Percentiles rank a stretch among this genome's conserved stretches.
Evolutionary conservation across 1,284 basidiomycete species (phyloP).

Genomic region (Cutaneotrichosporon curvatum): DNA sequence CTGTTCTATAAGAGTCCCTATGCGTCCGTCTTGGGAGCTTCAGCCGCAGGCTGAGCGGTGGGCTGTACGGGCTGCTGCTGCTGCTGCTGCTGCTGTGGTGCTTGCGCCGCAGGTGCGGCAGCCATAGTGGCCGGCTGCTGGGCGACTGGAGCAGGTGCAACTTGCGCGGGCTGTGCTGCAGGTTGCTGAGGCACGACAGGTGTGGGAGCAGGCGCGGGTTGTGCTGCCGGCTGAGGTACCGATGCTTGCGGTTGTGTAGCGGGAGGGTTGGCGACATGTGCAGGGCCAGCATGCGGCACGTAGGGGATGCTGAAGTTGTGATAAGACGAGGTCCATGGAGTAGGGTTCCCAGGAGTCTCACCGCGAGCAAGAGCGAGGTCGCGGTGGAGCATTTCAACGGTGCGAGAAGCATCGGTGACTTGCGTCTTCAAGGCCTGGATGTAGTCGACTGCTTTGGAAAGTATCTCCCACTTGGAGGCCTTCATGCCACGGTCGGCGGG

Average conservation of each 20-base stretch:
- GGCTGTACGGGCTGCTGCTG: conserved; percentile 20
- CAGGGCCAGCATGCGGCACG: conserved; percentile 7
- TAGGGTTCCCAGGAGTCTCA: conserved; percentile 4
- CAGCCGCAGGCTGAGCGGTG: not conserved
- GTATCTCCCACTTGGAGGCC: conserved; percentile 60
- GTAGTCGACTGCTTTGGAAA: conserved; percentile 22
- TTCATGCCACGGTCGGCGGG: conserved; percentile 88
- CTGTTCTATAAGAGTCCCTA: too few species aligned
- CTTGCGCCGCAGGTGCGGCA: not conserved
- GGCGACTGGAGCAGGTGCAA: not conserved
- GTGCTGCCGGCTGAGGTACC: not conserved
- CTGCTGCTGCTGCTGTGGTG: not conserved
- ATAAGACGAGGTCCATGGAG: conserved; percentile 14
- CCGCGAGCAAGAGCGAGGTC: conserved; percentile 13
- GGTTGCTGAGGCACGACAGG: not conserved
- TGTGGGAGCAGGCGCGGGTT: conserved; percentile 2
- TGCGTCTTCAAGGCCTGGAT: conserved; percentile 18
- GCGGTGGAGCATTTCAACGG: conserved; percentile 12
- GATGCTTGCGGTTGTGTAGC: too few species aligned
- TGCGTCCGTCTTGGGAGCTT: too few species aligned
- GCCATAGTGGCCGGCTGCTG: not conserved
- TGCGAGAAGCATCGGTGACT: conserved; percentile 11
- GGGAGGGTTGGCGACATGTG: not conserved
- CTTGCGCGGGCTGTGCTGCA: not conserved
- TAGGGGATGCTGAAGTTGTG: conserved; percentile 17